Conservation (phyloP, 2,329 filamentous ascomycete species). For the Trichoderma harzianum region DNA sequence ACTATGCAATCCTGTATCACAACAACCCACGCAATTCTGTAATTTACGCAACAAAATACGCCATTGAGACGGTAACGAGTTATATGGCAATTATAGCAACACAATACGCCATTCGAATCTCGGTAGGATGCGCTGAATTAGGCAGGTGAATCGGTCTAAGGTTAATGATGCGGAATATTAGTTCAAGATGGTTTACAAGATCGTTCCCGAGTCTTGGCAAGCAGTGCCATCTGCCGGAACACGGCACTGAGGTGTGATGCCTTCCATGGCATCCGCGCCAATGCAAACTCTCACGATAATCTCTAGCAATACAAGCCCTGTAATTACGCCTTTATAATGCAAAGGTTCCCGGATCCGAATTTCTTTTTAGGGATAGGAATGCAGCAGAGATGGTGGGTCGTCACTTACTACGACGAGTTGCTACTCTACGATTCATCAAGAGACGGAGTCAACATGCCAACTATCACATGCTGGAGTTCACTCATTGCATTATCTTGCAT, state of each 20-base stretch:
- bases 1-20: neutral
- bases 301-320: neutral
- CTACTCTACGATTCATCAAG: neutral
- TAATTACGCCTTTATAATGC: slow-evolving; percentile 1
- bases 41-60: neutral
- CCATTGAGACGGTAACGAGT: neutral
- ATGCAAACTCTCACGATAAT: neutral
- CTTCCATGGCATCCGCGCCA: neutral
- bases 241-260: neutral
- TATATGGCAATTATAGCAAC: neutral
- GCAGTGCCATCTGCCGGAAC: neutral
- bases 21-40: neutral
- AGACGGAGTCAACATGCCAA: neutral
- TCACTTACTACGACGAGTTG: neutral
- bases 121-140: neutral
- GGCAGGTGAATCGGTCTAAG: neutral
- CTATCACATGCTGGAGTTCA: neutral
- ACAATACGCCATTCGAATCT: neutral
- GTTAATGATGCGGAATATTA: neutral
- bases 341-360: neutral
- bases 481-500: neutral
- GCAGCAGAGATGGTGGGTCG: too few relatives aligned
- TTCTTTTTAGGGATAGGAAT: neutral
- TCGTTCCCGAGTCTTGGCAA: neutral
- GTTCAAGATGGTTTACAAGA: neutral